Percentiles rank a stretch among this genome's conserved stretches.
Conservation (phyloP, 2,329 filamentous ascomycete genomes). For the Pseudopithomyces maydicus region DNA sequence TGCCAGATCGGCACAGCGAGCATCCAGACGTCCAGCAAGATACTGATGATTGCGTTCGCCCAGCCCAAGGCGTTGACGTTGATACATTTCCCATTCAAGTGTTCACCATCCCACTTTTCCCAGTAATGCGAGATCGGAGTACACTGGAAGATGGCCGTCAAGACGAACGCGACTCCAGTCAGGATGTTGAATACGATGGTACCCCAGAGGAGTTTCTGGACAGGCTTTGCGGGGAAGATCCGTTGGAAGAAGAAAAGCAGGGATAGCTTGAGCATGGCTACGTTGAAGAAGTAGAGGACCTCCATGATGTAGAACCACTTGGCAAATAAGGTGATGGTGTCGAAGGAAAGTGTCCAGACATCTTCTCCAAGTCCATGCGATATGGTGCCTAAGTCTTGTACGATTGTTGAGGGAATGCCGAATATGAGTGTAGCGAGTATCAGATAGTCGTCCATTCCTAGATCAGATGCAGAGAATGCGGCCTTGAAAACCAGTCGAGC, state of each 20-base stretch:
- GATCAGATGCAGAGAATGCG: conserved; percentile 35
- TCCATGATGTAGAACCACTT: conserved; percentile 34
- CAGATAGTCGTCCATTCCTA: conserved; percentile 48
- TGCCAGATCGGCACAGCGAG: conserved; percentile 37
- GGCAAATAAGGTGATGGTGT: conserved; percentile 51
- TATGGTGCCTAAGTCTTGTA: conserved; percentile 18
- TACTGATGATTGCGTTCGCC: conserved; percentile 36
- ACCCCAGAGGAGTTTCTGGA: conserved; percentile 10
- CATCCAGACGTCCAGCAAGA: conserved; percentile 30
- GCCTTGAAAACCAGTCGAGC: conserved; percentile 47
- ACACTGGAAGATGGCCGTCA: conserved; percentile 32
- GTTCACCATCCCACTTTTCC: conserved; percentile 29
- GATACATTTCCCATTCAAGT: conserved; percentile 30
- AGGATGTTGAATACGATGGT: conserved; percentile 23
- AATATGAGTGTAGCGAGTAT: conserved; percentile 21
- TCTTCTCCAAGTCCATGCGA: conserved; percentile 53
- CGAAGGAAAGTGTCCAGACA: conserved; percentile 53
- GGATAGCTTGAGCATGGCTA: conserved; percentile 28
- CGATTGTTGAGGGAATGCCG: conserved; percentile 25
- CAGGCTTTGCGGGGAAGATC: conserved; percentile 27
- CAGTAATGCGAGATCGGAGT: conserved; percentile 34
- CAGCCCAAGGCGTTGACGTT: conserved; percentile 36
- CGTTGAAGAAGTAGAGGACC: conserved; percentile 32
- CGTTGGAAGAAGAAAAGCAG: conserved; percentile 29
- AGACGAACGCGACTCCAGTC: conserved; percentile 22